Base-by-base conservation (phyloP, 495 filamentous ascomycete species). In the Aspergillus coremiiformis region DNA sequence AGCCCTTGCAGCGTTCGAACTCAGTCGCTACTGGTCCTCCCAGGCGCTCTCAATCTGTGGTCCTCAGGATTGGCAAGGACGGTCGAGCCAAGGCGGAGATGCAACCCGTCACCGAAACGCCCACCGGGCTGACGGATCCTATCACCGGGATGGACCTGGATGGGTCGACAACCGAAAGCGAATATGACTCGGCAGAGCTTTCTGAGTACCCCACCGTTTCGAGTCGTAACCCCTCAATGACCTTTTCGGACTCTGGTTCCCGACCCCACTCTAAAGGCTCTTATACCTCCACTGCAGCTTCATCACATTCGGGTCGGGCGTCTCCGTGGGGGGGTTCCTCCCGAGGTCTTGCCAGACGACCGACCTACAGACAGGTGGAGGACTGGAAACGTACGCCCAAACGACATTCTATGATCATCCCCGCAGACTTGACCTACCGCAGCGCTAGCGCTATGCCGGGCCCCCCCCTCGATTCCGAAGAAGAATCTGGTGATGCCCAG, bases 21-120 rank as follows among this genome's bases (percentile, higher is more conserved):
- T 73, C 71, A 3, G 45, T 61, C 21, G 64, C 69, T 20, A 52
- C 62, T 1, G 44, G 60, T 9, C 27, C 69, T 39, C 69, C 71
- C 10, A 59, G 57, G 45, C 70, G 70, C 2, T 71, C 73, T 1
- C 64, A 64, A 20, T 75, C 73, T 4, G 80, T 89, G 4, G 82
- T 80, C 29, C 81, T 91, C 48, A 83, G 74, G 10, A 87, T 91
- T 56, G 86, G 87, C 59, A 74, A 78, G 30, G 82, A 82, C 58
- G 86, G 87, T 5, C 72, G 84, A 41, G 87, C 87, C 19, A 82
- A 81, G 51, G 80, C 85, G 6, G 84, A 89, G 62, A 86, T 84
- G 52, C 80, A 82, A 27, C 57, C 84, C 3, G 66, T 85, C 10
- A 63, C 75, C 19, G 73, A 79, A 20, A 45, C 65, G 59, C 51